Percentiles rank a stretch among this genome's conserved stretches.
These are phyloP conservation scores for Bullera alba DNA, from an alignment of 768 basidiomycete species.

Conservation along the genomic window DNA sequence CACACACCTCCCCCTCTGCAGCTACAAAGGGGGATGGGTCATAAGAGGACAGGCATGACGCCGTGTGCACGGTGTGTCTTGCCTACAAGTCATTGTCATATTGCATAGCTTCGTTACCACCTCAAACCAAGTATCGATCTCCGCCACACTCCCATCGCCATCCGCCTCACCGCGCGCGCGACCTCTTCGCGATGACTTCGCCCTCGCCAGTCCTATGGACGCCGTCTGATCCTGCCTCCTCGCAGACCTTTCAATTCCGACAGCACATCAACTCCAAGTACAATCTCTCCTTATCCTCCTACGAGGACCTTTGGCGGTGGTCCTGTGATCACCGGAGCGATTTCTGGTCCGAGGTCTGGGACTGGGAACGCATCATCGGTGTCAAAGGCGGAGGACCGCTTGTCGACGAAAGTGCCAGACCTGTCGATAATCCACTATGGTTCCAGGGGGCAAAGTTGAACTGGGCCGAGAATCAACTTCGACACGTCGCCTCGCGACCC, in stretches of 20 bases:
- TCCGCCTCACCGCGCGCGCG: too few relatives aligned
- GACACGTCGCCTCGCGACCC: constrained; percentile 16
- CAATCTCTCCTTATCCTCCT: constrained; percentile 51
- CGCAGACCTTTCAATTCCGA: constrained; percentile 30
- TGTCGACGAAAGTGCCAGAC: constrained; percentile 54
- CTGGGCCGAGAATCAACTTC: constrained; percentile 76
- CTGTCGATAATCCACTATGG: constrained; percentile 63
- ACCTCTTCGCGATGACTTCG: too few relatives aligned
- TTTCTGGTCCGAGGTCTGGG: constrained; percentile 74
- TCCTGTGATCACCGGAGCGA: constrained; percentile 56
- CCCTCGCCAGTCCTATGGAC: too few relatives aligned
- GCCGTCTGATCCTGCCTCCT: too few relatives aligned
- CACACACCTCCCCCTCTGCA: too few relatives aligned
- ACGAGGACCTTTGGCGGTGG: constrained; percentile 63
- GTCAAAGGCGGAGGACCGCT: constrained; percentile 50
- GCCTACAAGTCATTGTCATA: too few relatives aligned
- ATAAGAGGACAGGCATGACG: too few relatives aligned
- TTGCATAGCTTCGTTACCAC: too few relatives aligned
- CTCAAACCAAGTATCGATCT: too few relatives aligned
- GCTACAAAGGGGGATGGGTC: too few relatives aligned
- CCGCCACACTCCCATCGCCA: too few relatives aligned
- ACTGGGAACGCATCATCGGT: constrained; percentile 58
- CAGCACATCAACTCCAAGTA: constrained; percentile 52
- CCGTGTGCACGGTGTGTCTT: too few relatives aligned
- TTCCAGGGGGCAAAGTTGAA: constrained; percentile 62